These are phyloP conservation scores for Hysterangium stoloniferum DNA, from an alignment of 768 basidiomycete species.

Conservation along the genomic window DNA sequence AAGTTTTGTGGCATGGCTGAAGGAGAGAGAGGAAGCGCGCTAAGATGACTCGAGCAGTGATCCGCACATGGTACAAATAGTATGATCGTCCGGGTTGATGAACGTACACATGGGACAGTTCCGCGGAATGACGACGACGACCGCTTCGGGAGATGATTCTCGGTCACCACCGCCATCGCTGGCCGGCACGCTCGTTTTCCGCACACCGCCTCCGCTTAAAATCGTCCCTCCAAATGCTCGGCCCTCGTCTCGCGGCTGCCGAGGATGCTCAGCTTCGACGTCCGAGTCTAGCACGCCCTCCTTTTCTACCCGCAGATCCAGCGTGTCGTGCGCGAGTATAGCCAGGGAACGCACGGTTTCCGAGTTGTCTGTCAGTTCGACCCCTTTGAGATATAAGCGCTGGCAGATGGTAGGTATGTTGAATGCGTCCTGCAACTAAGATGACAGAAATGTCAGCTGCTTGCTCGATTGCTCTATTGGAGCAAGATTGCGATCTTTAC, in stretches of 20 bases:
- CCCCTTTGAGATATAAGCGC: conserved; percentile 51
- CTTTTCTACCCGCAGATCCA: conserved; percentile 58
- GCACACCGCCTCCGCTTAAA: conserved; percentile 41
- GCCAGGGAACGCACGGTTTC: conserved; percentile 44
- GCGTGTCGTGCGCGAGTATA: conserved; percentile 49
- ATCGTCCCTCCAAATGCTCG: conserved; percentile 70
- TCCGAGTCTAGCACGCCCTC: conserved; percentile 51
- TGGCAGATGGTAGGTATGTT: conserved; percentile 73
- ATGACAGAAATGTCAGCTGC: not conserved
- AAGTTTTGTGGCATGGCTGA: too few relatives aligned
- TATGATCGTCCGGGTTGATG: conserved; percentile 37
- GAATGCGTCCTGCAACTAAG: conserved; percentile 55
- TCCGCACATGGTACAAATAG: conserved; percentile 7
- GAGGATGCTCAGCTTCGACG: conserved; percentile 36
- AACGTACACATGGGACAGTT: conserved; percentile 54
- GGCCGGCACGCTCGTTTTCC: conserved; percentile 21
- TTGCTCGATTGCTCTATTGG: not conserved
- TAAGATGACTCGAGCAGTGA: not conserved
- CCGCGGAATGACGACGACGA: conserved; percentile 26
- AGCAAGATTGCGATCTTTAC: conserved; percentile 32
- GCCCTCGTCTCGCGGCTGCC: conserved; percentile 47
- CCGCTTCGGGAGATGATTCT: conserved; percentile 15
- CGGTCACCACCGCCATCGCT: conserved; percentile 11
- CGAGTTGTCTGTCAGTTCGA: conserved; percentile 58
- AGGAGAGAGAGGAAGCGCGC: too few relatives aligned